Conservation (phyloP, 345 rosid species). For the Murraya koenigii region DNA sequence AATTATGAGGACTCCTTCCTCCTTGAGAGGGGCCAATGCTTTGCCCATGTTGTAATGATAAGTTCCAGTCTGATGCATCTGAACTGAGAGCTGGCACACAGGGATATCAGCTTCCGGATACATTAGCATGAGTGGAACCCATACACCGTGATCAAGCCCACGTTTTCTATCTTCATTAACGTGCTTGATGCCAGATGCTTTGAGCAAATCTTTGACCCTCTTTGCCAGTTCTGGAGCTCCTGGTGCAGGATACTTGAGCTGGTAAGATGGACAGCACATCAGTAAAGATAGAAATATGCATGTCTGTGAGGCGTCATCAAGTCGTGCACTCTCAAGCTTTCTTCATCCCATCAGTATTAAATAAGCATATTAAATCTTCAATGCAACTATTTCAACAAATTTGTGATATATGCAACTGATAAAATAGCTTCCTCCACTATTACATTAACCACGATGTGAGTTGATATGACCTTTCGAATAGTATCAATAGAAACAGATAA, state of each 20-base stretch:
- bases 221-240: conserved; percentile 82
- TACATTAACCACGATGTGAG: neutral
- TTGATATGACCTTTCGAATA: neutral
- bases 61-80: conserved; percentile 45
- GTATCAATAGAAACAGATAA: too few relatives aligned
- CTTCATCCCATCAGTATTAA: neutral
- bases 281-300: neutral
- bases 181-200: conserved; percentile 43
- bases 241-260: conserved; percentile 87
- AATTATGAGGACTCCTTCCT: conserved; percentile 81
- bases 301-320: neutral
- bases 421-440: neutral
- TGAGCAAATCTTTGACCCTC: conserved; percentile 72
- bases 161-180: conserved; percentile 64
- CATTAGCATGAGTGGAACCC: conserved; percentile 97
- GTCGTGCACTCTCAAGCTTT: neutral
- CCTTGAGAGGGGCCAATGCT: conserved; percentile 77
- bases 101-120: conserved; percentile 89
- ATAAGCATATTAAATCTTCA: neutral
- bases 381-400: neutral
- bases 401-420: neutral
- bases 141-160: conserved; percentile 95
- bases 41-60: conserved; percentile 85
- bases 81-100: conserved; percentile 84
- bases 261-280: neutral